Evolutionary conservation across 2,329 filamentous ascomycete genomes (phyloP), one percentile per base, ranked within the genome.

Genomic region (Exophiala sp.): DNA sequence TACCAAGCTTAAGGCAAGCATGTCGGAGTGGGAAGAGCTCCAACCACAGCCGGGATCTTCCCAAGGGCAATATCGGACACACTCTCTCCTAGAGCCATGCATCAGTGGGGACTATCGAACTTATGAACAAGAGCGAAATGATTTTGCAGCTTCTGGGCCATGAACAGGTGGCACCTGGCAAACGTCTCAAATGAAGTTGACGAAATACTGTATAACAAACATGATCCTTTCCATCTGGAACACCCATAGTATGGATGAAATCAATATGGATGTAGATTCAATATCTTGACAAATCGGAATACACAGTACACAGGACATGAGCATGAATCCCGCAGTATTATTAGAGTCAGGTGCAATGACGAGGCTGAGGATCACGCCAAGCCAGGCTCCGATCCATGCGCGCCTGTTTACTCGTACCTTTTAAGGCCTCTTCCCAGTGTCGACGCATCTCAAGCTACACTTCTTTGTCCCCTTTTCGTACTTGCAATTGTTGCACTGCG

Each of bases 61-160:
- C 34, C 24, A 40, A 7, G 14, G 16, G 16, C 29, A 45, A 12
- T 16, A n/a, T 10, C 40, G 34, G 35, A 44, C 43, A 35, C 50
- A 41, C 20, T 57, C 58, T 9, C 43, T 63, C 8, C 52, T 63
- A 18, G 48, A 48, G 24, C 29, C 58, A 20, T 51, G 60, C 36
- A 14, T 63, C 10, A 56, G 59, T 21, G 62, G 50, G 10, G 60
- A 63, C 41, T 63, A 63, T 50, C 54, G 55, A 18, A 49, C 61
- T 14, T 62, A 62, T 21, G 57, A 61, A 24, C 38, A 54, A 39
- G 55, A 62, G 18, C 51, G 60, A 20, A 47, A 46, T 33, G 57
- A 57, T 10, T 38, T 38, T 60, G 18, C 46, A 46, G 10, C 48
- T 35, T 14, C 39, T 55, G 8, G 48, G 45, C 20, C 52, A 35